Percentiles rank a stretch among this genome's conserved stretches.
These are phyloP conservation scores for Coprinellus aureogranulatus DNA, from an alignment of 768 basidiomycete genomes.

Conservation along the genomic window DNA sequence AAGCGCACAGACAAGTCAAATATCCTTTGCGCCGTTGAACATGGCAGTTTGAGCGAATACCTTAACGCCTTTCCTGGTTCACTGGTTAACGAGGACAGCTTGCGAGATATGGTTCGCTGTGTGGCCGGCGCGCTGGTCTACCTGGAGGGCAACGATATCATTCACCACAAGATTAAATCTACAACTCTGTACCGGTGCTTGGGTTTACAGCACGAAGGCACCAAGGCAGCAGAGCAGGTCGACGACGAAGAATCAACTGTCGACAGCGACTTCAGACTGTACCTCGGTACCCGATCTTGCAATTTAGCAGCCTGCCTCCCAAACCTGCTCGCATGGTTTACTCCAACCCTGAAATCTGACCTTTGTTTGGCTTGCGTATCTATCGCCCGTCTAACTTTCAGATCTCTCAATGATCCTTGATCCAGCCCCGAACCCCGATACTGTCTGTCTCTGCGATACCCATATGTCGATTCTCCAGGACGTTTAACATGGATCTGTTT, in stretches of 20 bases:
- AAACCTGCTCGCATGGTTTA: background rate
- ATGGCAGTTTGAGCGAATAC: slow-evolving; percentile 35
- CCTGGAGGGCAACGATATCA: slow-evolving; percentile 38
- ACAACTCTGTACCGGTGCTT: slow-evolving; percentile 34
- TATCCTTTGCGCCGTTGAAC: no score
- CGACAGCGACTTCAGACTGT: background rate
- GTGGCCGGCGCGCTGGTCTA: slow-evolving; percentile 43
- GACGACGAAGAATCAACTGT: background rate
- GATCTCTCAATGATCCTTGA: background rate
- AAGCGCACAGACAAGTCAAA: no score
- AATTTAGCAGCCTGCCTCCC: background rate
- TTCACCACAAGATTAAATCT: slow-evolving; percentile 45
- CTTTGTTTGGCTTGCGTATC: no score
- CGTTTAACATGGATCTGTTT: no score
- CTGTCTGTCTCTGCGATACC: background rate
- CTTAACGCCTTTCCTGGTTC: slow-evolving; percentile 21
- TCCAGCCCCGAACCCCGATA: background rate
- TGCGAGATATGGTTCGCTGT: slow-evolving; percentile 37
- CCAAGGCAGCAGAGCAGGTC: no score
- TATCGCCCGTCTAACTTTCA: no score
- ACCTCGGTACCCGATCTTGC: slow-evolving; percentile 1
- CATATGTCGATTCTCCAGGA: background rate
- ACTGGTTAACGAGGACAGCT: slow-evolving; percentile 30
- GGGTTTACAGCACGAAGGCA: background rate
- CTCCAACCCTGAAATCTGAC: background rate